Evolutionary conservation across 805 yeast genomes (phyloP), one percentile per base, ranked within the genome.

Genomic region (Metschnikowia drakensbergensis): DNA sequence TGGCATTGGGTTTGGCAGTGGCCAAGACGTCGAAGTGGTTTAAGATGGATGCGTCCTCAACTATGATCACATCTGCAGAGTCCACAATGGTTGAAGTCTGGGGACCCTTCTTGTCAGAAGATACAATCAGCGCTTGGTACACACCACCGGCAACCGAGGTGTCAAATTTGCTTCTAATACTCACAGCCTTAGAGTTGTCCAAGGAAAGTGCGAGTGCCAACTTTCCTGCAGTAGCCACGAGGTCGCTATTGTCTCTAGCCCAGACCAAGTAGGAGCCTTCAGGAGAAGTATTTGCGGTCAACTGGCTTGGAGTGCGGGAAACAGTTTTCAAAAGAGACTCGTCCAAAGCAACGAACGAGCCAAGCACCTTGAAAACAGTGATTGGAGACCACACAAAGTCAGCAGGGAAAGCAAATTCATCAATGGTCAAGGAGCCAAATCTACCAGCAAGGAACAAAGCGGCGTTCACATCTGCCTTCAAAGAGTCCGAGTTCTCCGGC

Each of bases 381-480:
- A 71, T 61, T 37, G 79, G 74, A 26, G 85, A 74, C 85, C 86
- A 82, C 37, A 68, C 68, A 54, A 80, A 81, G 49, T 72, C 67
- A 48, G 79, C 74, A 8, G 78, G 67, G 59, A 79, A 80, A 35
- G 74, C 63, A 57, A 73, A 81, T 53, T 82, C 88, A 26, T 76
- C 70, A 35, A 85, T 74, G 22, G 56, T 43, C 41, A 66, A 59
- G 23, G 61, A 52, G 44, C 72, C 67, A 52, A 72, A 65, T 34
- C 67, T 66, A 39, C 76, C 78, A 39, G 69, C 72, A 49, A 78
- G 67, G 67, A 82, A 84, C 55, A 87, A 68, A 34, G 94, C 78
- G 8, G 92, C 86, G 46, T 86, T 76, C 53, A 87, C 82, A 56
- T 88, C 95, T 34, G 84, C 71, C 65, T 79, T 85, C 60, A 91